These are phyloP conservation scores for Vaccinium myrtillus DNA, from an alignment of 148 eudicot genomes.

Conservation along the genomic window DNA sequence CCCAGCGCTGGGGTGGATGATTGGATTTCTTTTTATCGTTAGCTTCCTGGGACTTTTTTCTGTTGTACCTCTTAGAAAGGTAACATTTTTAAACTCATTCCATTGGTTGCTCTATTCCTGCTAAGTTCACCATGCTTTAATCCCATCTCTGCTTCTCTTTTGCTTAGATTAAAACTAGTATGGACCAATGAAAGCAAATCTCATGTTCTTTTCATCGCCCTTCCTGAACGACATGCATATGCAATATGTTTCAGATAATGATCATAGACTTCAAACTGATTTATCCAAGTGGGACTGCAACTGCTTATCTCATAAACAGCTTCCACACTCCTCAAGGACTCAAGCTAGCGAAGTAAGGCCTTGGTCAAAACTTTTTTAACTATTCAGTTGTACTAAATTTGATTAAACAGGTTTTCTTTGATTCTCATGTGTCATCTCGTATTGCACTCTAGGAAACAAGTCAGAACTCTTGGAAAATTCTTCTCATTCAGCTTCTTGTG, in stretches of 20 bases:
- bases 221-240: neutral
- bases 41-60: constrained; percentile 87
- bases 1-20: constrained; percentile 66
- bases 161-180: neutral
- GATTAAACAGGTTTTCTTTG: neutral
- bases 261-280: constrained; percentile 76
- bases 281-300: constrained; percentile 95
- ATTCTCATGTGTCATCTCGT: constrained; percentile 11
- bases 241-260: constrained; percentile 62
- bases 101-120: neutral
- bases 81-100: constrained; percentile 19
- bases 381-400: neutral
- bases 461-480: constrained; percentile 64
- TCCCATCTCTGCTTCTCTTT: neutral
- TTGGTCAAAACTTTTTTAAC: neutral
- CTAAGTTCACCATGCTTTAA: neutral
- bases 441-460: constrained; percentile 65
- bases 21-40: constrained; percentile 79
- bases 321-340: constrained; percentile 96
- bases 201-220: neutral
- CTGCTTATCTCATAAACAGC: constrained; percentile 91
- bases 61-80: constrained; percentile 88
- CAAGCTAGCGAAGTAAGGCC: constrained; percentile 64
- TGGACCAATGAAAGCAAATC: neutral
- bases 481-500: constrained; percentile 92